Evolutionary conservation across 78 protist species (phyloP).

Genomic region (Polysphondylium violaceum): DNA sequence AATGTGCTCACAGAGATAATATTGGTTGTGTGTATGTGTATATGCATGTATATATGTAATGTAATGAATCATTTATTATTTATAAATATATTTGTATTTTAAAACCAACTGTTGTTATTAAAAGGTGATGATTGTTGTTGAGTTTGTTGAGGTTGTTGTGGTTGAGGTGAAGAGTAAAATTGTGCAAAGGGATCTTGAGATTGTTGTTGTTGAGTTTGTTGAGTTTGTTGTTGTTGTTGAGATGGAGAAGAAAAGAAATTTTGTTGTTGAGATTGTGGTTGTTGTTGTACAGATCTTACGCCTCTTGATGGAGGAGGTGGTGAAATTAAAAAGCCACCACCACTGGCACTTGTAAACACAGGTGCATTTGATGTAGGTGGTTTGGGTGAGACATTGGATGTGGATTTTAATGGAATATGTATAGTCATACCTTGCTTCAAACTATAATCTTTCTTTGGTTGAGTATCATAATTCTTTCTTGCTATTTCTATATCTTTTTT

Average conservation of each 20-base stretch:
- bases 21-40: no score
- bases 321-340: conserved; percentile 61
- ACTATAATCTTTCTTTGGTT: conserved; percentile 71
- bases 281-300: background rate
- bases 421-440: conserved; percentile 61
- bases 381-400: background rate
- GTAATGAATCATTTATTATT: no score
- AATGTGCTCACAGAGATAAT: no score
- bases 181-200: background rate
- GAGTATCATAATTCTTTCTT: conserved; percentile 39
- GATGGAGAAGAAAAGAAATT: conserved; percentile 9
- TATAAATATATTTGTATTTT: no score
- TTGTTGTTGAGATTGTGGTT: conserved; percentile 22
- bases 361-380: conserved; percentile 6
- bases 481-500: conserved; percentile 45
- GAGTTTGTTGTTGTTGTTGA: conserved; percentile 18
- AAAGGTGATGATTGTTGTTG: conserved; percentile 1
- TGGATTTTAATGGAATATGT: conserved; percentile 72
- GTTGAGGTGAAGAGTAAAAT: conserved; percentile 9
- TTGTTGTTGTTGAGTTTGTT: conserved; percentile 40
- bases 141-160: background rate
- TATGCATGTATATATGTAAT: no score
- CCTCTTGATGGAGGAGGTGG: conserved; percentile 65
- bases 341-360: background rate
- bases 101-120: background rate